phyloP scores from a whole-genome alignment of 345 rosid species.

The Turritis glabra region DNA sequence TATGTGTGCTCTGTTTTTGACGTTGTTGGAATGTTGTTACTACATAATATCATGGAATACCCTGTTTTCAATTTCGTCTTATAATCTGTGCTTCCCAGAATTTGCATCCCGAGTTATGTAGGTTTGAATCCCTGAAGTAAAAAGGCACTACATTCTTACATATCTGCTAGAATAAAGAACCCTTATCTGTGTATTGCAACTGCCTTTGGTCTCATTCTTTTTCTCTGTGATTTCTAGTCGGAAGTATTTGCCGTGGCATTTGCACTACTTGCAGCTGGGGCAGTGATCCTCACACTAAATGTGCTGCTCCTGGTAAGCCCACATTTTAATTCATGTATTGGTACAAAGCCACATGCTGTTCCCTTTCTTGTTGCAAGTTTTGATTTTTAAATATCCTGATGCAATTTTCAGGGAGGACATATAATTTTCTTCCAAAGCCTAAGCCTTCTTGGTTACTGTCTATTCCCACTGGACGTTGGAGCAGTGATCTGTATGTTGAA shows the following conservation, averaged over 20 bases:
- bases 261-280: conserved; percentile 95
- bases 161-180: neutral
- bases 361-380: neutral
- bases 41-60: neutral
- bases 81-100: neutral
- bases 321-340: neutral
- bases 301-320: conserved; percentile 82
- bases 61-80: neutral
- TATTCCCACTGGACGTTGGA: conserved; percentile 82
- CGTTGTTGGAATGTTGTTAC: neutral
- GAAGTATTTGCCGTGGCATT: conserved; percentile 98
- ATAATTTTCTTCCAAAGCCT: conserved; percentile 89
- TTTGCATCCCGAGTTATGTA: neutral
- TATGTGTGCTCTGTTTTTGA: conserved; percentile 5
- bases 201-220: neutral
- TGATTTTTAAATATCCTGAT: neutral
- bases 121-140: neutral
- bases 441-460: conserved; percentile 83
- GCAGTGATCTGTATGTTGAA: conserved; percentile 81
- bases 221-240: conserved; percentile 54
- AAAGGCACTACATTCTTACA: neutral
- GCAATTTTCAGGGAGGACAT: conserved; percentile 71
- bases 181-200: neutral
- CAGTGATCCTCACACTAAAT: conserved; percentile 87
- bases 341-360: neutral